Evolutionary conservation across 139 green algal genomes (phyloP).

Genomic region (Chlamydomonas incerta): DNA sequence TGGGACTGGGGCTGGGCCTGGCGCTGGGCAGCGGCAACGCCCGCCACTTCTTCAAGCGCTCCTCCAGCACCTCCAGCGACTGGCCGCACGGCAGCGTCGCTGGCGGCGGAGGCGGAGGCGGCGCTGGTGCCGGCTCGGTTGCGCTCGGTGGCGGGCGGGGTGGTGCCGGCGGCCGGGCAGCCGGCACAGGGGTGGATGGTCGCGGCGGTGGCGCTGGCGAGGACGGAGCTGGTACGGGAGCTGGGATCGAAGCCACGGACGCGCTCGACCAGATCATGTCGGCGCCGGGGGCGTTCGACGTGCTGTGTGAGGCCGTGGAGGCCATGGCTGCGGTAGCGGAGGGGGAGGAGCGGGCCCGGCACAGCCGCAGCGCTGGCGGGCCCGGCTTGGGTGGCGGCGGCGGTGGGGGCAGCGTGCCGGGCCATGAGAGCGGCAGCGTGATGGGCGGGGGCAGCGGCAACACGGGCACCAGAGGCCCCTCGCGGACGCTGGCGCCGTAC

Average conservation of each 20-base stretch:
- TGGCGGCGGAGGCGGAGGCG: too few species aligned
- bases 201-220: neutral
- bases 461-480: too few species aligned
- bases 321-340: constrained; percentile 1
- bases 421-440: too few species aligned
- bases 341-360: neutral
- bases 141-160: too few species aligned
- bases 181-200: neutral
- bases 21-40: neutral
- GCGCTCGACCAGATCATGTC: neutral
- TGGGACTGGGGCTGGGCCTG: too few species aligned
- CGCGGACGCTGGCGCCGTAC: too few species aligned
- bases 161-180: neutral
- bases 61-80: constrained; percentile 1
- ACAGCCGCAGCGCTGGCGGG: neutral
- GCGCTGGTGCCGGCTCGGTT: neutral
- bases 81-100: neutral
- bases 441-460: too few species aligned
- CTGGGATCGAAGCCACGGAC: neutral
- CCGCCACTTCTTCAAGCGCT: constrained; percentile 6
- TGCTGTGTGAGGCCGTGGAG: constrained; percentile 30
- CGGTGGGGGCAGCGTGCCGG: neutral
- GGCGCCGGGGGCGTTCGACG: neutral
- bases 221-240: neutral
- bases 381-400: neutral